Evolutionary conservation across 2,329 filamentous ascomycete species (phyloP), one percentile per base, ranked within the genome.

Genomic region (Sarocladiaceae sp.): DNA sequence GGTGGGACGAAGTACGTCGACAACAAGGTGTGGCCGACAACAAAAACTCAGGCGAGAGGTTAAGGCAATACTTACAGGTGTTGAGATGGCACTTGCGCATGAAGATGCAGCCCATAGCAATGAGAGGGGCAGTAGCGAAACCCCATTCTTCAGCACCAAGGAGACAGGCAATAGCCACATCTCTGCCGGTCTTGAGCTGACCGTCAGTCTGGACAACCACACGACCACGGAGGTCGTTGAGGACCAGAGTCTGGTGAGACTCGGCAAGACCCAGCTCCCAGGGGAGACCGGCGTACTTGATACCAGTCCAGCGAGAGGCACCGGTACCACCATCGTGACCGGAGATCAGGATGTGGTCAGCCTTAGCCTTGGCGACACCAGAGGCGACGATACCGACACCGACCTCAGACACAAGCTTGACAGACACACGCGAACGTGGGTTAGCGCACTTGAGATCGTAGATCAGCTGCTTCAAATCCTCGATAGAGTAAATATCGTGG

Each of bases 81-180:
- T 50, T 50, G 3, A 50, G n/a, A 60, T 82, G 80, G 57, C 86
- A 90, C 64, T 92, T 92, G 0, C 91, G 66, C 91, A 97, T 96
- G 76, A 96, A 89, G 56, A 97, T 90, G 65, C 92, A 97, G 15
- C 93, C 93, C 89, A 97, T 94, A 52, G 93, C 93, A 62, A 97
- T 97, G 51, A 97, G 74, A 63, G 93, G 93, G 55, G 93, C 88
- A 0, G 93, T 97, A 36, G 93, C 93, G 64, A 97, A 97, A 17
- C 93, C 93, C 84, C 90, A 97, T 74, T 97, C 93, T 71, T 97
- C 93, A n/a, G 93, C 93, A 74, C 93, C 93, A 52, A 97, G 86
- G 63, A 97, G 71, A 78, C 91, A 96, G 55, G 93, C 93, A 59
- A 97, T 92, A 48, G 92, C 93, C 52, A 97, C 86, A 74, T 97